Evolutionary conservation across 192 early-diverging fungal genomes (phyloP), one percentile per base, ranked within the genome.

Genomic region (Coemansia sp.): DNA sequence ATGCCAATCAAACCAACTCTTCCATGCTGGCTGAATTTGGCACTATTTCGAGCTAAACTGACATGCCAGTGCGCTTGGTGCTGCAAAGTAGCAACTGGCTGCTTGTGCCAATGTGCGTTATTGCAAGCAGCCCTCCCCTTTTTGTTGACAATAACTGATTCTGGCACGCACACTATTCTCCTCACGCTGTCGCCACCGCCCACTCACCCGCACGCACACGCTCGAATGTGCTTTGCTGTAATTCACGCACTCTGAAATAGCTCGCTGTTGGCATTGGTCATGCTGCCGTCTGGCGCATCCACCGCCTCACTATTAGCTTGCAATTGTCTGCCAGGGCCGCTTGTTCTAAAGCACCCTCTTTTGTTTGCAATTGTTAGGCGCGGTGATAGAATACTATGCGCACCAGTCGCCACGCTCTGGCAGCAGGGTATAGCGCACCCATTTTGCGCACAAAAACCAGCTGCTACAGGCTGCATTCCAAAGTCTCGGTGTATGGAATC

Each of bases 281-380:
- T 40, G 8, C 38, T 40, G 38, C 10, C 6, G 49, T 26, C 42
- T 40, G 57, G 57, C 57, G 21, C 28, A 61, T 61, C 47, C 47
- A 25, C 60, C 48, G 60, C 60, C 60, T 61, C 60, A 37, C 60
- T 31, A 31, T 26, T 37, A 42, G 31, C 8, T 23, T 50, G 47
- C 60, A 10, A 61, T 61, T 61, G 60, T 61, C 36, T 22, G 11
- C 28, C 60, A 23, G 31, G 38, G 38, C 38, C 38, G 14, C 38
- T 40, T 40, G 38, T 40, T 40, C 38, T 40, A 14, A 40, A 40
- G 38, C 38, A 40, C 38, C 47, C 44, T 51, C 21, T 60, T 60
- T 46, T 48, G 22, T 46, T 37, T 49, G 59, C 44, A 49, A 60
- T 58, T 58, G 57, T 56, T 36, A 36, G 54, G 15, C 36, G 28